These are phyloP conservation scores for Ganoderma resinaceum DNA, from an alignment of 1,284 basidiomycete species.

Conservation along the genomic window DNA sequence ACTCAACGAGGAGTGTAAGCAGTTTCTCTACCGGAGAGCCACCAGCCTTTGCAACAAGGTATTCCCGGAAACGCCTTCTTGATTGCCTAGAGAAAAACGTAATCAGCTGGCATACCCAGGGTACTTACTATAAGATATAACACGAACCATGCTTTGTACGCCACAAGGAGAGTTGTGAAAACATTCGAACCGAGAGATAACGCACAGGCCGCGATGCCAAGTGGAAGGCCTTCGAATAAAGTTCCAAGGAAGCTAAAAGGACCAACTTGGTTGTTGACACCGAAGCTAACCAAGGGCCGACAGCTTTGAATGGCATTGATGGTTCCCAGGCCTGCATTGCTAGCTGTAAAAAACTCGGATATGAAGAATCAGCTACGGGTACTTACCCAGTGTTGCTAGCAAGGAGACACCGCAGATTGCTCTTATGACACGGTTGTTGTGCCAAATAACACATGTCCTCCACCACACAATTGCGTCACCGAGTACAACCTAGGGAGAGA, in stretches of 20 bases:
- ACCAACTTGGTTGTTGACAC: no score
- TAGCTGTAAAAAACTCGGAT: neutral
- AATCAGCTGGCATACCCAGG: neutral
- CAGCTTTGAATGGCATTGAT: neutral
- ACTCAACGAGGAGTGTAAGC: neutral
- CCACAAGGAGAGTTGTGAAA: neutral
- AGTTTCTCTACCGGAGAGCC: neutral
- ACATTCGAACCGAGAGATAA: neutral
- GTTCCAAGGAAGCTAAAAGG: neutral
- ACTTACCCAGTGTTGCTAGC: neutral
- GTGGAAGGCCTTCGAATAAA: neutral
- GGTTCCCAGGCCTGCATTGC: neutral
- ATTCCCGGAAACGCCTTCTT: neutral
- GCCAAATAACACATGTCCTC: neutral
- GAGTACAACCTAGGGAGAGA: neutral
- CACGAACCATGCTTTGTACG: neutral
- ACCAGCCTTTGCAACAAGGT: no score
- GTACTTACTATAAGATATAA: neutral
- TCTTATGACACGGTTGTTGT: neutral
- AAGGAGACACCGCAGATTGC: neutral
- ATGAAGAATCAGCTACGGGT: no score
- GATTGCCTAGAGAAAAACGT: neutral
- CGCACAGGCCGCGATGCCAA: neutral
- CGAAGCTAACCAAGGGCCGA: neutral
- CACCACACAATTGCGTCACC: conserved; percentile 1